A percentile compares a stretch with the other conserved stretches of the same genome.
These are phyloP conservation scores for Coelastrella sp. DNA, from an alignment of 139 green algal species.

Conservation along the genomic window DNA sequence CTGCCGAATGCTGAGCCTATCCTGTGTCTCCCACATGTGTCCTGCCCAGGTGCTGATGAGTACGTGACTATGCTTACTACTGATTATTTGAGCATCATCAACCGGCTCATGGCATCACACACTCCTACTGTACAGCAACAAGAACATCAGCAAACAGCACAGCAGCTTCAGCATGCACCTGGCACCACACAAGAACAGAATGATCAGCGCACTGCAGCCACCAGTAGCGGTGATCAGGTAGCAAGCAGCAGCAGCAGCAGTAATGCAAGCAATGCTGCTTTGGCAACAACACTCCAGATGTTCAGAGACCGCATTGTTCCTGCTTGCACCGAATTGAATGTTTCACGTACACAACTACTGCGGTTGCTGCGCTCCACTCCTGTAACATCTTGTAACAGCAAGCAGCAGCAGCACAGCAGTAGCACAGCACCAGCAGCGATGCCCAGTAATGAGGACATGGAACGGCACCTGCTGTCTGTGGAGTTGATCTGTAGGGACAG, in stretches of 20 bases:
- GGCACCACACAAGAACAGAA: not conserved
- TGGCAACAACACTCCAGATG: not conserved
- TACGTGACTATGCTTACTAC: slow-evolving; percentile 23
- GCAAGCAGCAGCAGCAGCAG: not conserved
- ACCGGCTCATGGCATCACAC: not conserved
- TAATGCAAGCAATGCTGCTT: not conserved
- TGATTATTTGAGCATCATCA: slow-evolving; percentile 22
- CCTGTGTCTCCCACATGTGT: too few relatives aligned
- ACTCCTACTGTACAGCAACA: not conserved
- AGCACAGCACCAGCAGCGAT: not conserved
- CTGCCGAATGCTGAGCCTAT: too few relatives aligned
- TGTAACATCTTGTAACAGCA: not conserved
- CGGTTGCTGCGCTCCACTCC: slow-evolving; percentile 12
- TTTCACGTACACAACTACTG: not conserved
- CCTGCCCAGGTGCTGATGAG: slow-evolving; percentile 48
- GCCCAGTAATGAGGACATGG: not conserved
- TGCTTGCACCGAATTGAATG: not conserved
- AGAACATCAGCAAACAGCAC: slow-evolving; percentile 21
- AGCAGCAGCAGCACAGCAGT: not conserved
- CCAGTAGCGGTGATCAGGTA: not conserved
- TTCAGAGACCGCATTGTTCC: slow-evolving; percentile 19
- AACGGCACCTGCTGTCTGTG: slow-evolving; percentile 4
- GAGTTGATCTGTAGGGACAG: slow-evolving; percentile 40
- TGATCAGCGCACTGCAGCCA: not conserved
- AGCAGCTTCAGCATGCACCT: not conserved